A percentile compares a stretch with the other conserved stretches of the same genome.
These are phyloP conservation scores for Fusarium fujikuroi DNA, from an alignment of 2,329 filamentous ascomycete species.

Conservation along the genomic window DNA sequence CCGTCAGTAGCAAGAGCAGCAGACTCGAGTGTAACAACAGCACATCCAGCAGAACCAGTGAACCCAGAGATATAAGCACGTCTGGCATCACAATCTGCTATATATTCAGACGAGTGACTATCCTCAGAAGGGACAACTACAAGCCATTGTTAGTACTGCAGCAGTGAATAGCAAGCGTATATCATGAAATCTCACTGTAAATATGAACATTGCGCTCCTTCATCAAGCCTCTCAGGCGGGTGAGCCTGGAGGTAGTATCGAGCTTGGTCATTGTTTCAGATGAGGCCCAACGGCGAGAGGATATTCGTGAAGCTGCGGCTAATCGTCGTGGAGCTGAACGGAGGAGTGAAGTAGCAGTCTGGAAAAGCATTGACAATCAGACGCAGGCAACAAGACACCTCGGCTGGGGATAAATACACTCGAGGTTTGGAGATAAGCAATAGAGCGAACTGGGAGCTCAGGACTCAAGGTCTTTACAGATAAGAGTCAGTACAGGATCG, in stretches of 20 bases:
- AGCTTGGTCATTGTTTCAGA: conserved; percentile 58
- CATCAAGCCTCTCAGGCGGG: conserved; percentile 86
- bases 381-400: conserved; percentile 27
- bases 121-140: conserved; percentile 96
- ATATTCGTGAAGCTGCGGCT: conserved; percentile 9
- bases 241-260: conserved; percentile 80
- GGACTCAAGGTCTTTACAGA: conserved; percentile 2
- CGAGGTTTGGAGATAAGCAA: neutral
- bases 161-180: neutral
- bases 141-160: conserved; percentile 19
- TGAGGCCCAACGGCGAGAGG: conserved; percentile 34
- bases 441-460: conserved; percentile 5
- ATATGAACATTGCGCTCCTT: conserved; percentile 86
- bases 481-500: conserved; percentile 1
- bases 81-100: conserved; percentile 92
- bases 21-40: conserved; percentile 85
- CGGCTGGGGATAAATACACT: conserved; percentile 16
- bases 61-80: conserved; percentile 94
- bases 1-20: conserved; percentile 94
- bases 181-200: conserved; percentile 75
- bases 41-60: conserved; percentile 92
- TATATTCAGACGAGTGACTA: conserved; percentile 97
- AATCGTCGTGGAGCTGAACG: conserved; percentile 34
- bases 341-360: conserved; percentile 37
- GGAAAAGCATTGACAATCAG: conserved; percentile 41